Conservation (phyloP, 768 basidiomycete genomes). For the Lentinula lateritia region DNA sequence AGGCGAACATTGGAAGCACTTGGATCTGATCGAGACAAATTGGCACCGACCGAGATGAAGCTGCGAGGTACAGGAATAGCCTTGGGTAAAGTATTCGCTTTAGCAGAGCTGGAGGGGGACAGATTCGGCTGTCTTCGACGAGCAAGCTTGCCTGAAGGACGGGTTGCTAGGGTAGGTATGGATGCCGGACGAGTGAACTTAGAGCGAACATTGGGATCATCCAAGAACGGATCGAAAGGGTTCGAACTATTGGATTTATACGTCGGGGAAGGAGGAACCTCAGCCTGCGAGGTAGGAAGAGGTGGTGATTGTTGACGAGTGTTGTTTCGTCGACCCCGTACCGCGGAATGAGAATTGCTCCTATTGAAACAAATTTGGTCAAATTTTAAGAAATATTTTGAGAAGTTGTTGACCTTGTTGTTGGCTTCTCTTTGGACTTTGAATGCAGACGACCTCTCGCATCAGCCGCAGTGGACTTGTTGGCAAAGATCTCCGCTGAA, state of each 20-base stretch:
- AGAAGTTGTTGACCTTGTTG: conserved; percentile 29
- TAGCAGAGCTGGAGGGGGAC: conserved; percentile 15
- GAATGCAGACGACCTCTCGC: conserved; percentile 24
- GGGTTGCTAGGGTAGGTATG: conserved; percentile 37
- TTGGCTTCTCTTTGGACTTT: conserved; percentile 39
- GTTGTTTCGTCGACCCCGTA: conserved; percentile 43
- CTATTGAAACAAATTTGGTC: conserved; percentile 19
- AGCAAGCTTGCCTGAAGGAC: conserved; percentile 52
- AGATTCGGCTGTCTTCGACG: conserved; percentile 45
- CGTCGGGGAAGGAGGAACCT: conserved; percentile 36
- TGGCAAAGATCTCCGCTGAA: conserved; percentile 20
- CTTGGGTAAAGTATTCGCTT: conserved; percentile 35
- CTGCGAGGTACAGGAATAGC: conserved; percentile 47
- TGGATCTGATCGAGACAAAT: conserved; percentile 50
- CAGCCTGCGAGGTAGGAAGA: conserved; percentile 60
- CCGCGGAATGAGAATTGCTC: conserved; percentile 38
- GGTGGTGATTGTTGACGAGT: conserved; percentile 63
- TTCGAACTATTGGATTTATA: conserved; percentile 43
- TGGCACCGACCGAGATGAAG: conserved; percentile 15
- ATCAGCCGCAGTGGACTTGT: conserved; percentile 27
- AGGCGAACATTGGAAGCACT: conserved; percentile 19
- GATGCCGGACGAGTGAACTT: conserved; percentile 13
- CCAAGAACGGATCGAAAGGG: conserved; percentile 38
- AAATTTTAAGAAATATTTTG: conserved; percentile 6
- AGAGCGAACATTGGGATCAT: conserved; percentile 21